A percentile compares a stretch with the other conserved stretches of the same genome.
phyloP scores from a whole-genome alignment of 306 rosid species.

The Delonix regia region DNA sequence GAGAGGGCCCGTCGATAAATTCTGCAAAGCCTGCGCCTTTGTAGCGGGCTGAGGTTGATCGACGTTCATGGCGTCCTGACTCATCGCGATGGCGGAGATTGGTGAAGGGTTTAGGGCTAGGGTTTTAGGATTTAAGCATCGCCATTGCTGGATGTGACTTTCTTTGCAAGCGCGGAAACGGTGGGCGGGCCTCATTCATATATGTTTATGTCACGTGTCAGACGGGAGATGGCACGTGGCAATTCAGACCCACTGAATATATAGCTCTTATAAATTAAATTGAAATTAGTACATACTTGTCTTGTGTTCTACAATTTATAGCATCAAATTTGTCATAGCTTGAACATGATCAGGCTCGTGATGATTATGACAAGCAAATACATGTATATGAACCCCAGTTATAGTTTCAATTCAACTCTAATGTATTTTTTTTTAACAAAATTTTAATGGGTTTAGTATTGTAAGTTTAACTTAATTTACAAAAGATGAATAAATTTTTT shows the following conservation, averaged over 20 bases:
- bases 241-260: background rate
- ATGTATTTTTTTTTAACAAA: too few relatives aligned
- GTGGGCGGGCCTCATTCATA: background rate
- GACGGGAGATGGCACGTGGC: conserved; percentile 6
- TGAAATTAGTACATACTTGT: too few relatives aligned
- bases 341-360: too few relatives aligned
- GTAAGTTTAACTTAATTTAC: too few relatives aligned
- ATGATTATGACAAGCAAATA: too few relatives aligned
- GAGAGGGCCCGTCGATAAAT: conserved; percentile 44
- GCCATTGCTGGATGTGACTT: conserved; percentile 22
- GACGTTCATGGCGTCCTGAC: conserved; percentile 38
- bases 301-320: too few relatives aligned
- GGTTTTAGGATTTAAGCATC: conserved; percentile 39
- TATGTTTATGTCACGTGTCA: conserved; percentile 30
- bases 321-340: too few relatives aligned
- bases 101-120: conserved; percentile 38
- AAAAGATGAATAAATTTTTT: too few relatives aligned
- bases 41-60: conserved; percentile 35
- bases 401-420: too few relatives aligned
- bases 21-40: conserved; percentile 37
- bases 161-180: background rate
- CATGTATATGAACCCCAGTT: too few relatives aligned
- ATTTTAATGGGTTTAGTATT: too few relatives aligned
- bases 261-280: background rate
- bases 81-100: conserved; percentile 16